Evolutionary conservation across 352 stramenopile genomes (phyloP).

Genomic region (Phytophthora foliorum): DNA sequence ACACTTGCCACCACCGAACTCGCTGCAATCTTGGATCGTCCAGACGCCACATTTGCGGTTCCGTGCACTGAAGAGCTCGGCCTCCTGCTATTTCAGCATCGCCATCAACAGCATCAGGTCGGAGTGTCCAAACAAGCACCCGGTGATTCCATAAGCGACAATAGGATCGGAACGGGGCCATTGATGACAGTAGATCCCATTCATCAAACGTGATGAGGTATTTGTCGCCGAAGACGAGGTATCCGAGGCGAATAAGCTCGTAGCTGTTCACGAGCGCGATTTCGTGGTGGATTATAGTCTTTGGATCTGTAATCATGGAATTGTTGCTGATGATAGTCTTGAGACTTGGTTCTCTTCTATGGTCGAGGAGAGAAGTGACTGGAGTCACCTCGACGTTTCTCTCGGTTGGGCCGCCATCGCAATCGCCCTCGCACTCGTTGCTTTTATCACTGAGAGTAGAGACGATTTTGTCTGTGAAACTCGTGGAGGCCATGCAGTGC

Average conservation of each 20-base stretch:
- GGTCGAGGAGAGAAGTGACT: not conserved
- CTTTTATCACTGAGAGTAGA: not conserved
- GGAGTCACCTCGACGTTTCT: not conserved
- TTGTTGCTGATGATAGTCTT: not conserved
- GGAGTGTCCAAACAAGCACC: conserved; percentile 30
- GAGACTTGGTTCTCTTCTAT: not conserved
- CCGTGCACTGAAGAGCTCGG: conserved; percentile 1
- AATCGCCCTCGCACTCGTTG: not conserved
- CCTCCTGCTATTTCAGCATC: conserved; percentile 7
- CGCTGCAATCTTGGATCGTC: conserved; percentile 22
- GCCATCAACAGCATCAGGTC: not conserved
- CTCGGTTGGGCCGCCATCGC: not conserved
- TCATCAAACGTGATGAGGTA: conserved; percentile 34
- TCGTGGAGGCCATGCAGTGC: not conserved
- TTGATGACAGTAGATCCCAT: conserved; percentile 28
- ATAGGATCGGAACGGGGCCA: conserved; percentile 17
- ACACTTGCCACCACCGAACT: conserved; percentile 27
- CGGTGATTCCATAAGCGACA: conserved; percentile 39
- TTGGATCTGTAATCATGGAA: not conserved
- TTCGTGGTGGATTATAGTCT: not conserved
- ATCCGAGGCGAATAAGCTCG: conserved; percentile 40
- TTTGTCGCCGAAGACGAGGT: conserved; percentile 31
- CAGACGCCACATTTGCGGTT: conserved; percentile 31
- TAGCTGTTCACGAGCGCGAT: conserved; percentile 27
- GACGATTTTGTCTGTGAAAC: not conserved